These are phyloP conservation scores for Cladophialophora carrionii DNA, from an alignment of 2,329 filamentous ascomycete genomes.

Conservation along the genomic window DNA sequence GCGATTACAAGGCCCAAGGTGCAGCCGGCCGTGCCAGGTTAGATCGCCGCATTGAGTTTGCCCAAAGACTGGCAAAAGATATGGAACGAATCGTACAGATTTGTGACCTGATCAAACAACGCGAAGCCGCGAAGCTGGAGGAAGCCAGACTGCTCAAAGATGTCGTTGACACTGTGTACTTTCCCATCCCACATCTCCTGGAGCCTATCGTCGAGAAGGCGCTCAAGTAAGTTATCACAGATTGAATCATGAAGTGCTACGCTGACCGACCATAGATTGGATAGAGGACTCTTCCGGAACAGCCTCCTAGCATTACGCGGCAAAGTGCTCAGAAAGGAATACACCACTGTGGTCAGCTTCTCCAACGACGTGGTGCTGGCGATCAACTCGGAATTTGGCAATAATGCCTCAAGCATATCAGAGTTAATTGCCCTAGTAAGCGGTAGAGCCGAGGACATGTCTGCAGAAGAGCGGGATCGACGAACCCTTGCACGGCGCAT, in stretches of 20 bases:
- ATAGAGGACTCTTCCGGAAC: constrained; percentile 61
- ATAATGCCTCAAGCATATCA: constrained; percentile 52
- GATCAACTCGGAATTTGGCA: constrained; percentile 59
- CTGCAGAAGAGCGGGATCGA: constrained; percentile 73
- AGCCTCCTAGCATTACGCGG: constrained; percentile 57
- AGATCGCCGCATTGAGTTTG: constrained; percentile 83
- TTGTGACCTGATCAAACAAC: constrained; percentile 70
- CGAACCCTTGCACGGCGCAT: constrained; percentile 88
- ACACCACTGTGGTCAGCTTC: constrained; percentile 65
- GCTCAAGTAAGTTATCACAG: constrained; percentile 66
- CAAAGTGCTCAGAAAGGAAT: constrained; percentile 60
- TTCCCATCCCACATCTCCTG: constrained; percentile 78
- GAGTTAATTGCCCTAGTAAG: constrained; percentile 57
- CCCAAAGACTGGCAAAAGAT: constrained; percentile 67
- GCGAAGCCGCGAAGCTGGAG: constrained; percentile 77
- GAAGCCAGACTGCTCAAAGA: constrained; percentile 74
- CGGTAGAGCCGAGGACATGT: constrained; percentile 50
- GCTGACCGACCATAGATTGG: constrained; percentile 37
- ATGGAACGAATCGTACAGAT: constrained; percentile 74
- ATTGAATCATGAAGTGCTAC: constrained; percentile 32
- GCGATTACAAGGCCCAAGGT: constrained; percentile 96
- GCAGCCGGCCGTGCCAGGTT: constrained; percentile 77
- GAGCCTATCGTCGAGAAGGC: constrained; percentile 79
- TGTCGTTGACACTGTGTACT: constrained; percentile 87
- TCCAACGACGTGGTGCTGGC: constrained; percentile 61